Evolutionary conservation across 192 early-diverging fungal species (phyloP).

Genomic region (Fimicolochytrium jonesii): DNA sequence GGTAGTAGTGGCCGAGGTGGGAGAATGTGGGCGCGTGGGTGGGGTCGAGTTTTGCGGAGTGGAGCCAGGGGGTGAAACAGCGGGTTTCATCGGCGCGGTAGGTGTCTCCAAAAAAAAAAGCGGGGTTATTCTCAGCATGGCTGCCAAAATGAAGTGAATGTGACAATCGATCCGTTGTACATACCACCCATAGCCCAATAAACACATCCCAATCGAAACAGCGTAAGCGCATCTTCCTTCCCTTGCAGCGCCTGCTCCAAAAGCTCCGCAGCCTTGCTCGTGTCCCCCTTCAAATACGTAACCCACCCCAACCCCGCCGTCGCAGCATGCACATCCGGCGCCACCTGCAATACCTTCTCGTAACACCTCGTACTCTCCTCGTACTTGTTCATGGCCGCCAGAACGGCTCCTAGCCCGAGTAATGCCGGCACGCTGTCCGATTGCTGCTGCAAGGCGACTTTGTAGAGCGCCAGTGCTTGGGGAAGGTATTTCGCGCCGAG

Average conservation of each 20-base stretch:
- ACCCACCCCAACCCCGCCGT: conserved; percentile 70
- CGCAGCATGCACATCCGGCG: conserved; percentile 44
- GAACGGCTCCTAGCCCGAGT: conserved; percentile 52
- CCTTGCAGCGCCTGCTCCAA: conserved; percentile 24
- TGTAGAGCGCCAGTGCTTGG: conserved; percentile 26
- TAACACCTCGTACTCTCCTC: conserved; percentile 59
- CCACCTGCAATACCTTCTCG: conserved; percentile 43
- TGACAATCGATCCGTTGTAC: not conserved
- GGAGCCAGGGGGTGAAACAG: conserved; percentile 65
- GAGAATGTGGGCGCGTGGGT: conserved; percentile 60
- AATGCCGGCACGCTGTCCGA: conserved; percentile 9
- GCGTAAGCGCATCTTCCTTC: conserved; percentile 42
- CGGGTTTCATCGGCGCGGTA: conserved; percentile 56
- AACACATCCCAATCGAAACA: conserved; percentile 64
- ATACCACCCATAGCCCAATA: conserved; percentile 76
- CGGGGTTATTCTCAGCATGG: not conserved
- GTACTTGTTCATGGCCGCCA: conserved; percentile 44
- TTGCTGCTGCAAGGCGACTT: conserved; percentile 14
- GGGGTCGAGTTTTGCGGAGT: conserved; percentile 67
- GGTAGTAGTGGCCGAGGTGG: conserved; percentile 79
- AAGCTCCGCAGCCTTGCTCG: conserved; percentile 47
- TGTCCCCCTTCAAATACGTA: conserved; percentile 45
- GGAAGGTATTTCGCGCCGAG: conserved; percentile 16
- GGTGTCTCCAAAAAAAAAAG: conserved; percentile 24
- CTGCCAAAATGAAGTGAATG: not conserved